Evolutionary conservation across 2,329 filamentous ascomycete genomes (phyloP), one percentile per base, ranked within the genome.

Genomic region (Phialocephala subalpina): DNA sequence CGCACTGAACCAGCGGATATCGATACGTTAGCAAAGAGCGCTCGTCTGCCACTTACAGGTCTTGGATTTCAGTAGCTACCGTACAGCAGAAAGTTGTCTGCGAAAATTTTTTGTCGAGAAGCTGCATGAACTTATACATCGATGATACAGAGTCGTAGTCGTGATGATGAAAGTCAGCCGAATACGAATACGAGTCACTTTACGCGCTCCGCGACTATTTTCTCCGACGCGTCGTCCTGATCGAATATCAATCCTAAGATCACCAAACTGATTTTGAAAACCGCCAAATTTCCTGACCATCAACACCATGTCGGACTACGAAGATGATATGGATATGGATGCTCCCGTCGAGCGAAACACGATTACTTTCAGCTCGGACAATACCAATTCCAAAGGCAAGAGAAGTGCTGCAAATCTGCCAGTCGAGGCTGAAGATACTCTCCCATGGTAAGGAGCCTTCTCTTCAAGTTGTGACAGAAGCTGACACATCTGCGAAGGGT

Each of bases 341-440:
- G 84, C 80, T 61, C 82, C 84, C 40, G 79, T 80, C 35, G 80
- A 81, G 66, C 82, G 84, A 70, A 79, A 80, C 65, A 77, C 81
- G 0, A 82, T 90, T 60, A 80, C 84, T 64, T 97, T 97, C 80
- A 92, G 89, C 63, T 91, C 92, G 29, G 89, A 92, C 69, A 87
- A 88, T 72, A 87, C 85, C 18, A 87, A 87, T 73, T 87, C 86
- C 14, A 97, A 97, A 79, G 94, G 95, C 77, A 98, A 98, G 81
- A 88, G 94, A 74, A 95, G 91, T 74, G 93, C 93, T 57, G 95
- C 95, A 45, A 97, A 99, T 77, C 83, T 99, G 58, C 96, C 96
- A 0, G 89, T 99, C 6, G 94, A 97, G 80, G 94, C 94, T 58
- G 93, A 97, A 79, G 96, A 99, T 78, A 94, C 91, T 70, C 80